A percentile compares a stretch with the other conserved stretches of the same genome.
These are phyloP conservation scores for Silene latifolia DNA, from an alignment of 148 eudicot genomes.

Conservation along the genomic window DNA sequence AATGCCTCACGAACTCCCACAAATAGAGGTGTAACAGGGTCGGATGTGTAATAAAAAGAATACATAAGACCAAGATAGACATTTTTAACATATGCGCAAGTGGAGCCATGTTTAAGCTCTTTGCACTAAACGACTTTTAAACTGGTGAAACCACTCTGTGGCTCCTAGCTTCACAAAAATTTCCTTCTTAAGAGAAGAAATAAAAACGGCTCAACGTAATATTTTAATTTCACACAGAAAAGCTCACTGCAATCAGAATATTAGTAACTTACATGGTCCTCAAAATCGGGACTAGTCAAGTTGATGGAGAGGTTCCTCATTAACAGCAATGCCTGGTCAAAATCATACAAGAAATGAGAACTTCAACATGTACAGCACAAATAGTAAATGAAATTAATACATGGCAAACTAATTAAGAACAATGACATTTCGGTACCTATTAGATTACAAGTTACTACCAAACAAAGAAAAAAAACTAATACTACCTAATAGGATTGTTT, in stretches of 20 bases:
- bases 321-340: constrained; percentile 67
- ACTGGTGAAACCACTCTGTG: background rate
- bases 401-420: background rate
- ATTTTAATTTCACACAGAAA: background rate
- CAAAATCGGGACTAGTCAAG: constrained; percentile 87
- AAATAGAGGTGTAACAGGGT: no score
- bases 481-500: background rate
- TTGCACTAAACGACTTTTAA: background rate
- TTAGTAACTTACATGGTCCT: constrained; percentile 81
- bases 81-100: background rate
- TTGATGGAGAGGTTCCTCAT: constrained; percentile 94
- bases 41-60: background rate
- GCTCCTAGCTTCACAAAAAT: background rate
- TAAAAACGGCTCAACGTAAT: background rate
- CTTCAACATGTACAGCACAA: background rate
- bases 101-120: background rate
- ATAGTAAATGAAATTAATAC: background rate
- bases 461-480: background rate
- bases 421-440: background rate
- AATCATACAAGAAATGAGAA: background rate
- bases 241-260: background rate
- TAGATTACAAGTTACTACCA: background rate
- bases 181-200: constrained; percentile 1
- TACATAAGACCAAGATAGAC: background rate
- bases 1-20: background rate